Evolutionary conservation across 768 basidiomycete genomes (phyloP).

Genomic region (Suillus subluteus): DNA sequence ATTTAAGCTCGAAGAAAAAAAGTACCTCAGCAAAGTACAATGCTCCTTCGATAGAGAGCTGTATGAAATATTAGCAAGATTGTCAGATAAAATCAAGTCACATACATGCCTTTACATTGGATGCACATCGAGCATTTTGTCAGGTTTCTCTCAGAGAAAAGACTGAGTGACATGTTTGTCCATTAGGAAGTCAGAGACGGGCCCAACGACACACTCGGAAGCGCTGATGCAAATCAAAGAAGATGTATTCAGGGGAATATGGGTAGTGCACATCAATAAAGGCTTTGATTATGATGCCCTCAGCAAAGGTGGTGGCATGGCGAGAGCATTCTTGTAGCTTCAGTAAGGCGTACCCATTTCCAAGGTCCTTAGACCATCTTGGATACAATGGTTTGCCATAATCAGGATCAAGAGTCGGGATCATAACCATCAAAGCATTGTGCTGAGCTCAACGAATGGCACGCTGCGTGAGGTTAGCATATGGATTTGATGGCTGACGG

Average conservation of each 20-base stretch:
- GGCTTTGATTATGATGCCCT: neutral
- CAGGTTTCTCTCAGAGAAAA: slow-evolving; percentile 18
- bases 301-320: slow-evolving; percentile 4
- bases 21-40: neutral
- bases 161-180: slow-evolving; percentile 20
- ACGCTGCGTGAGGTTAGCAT: slow-evolving; percentile 28
- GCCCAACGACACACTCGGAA: slow-evolving; percentile 20
- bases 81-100: no score
- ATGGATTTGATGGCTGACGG: slow-evolving; percentile 29
- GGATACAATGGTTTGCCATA: slow-evolving; percentile 1
- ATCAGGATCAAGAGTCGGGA: slow-evolving; percentile 14
- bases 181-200: slow-evolving; percentile 24
- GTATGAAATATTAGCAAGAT: no score
- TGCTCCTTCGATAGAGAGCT: neutral
- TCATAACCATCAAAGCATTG: slow-evolving; percentile 18
- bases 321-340: neutral
- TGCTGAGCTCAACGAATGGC: slow-evolving; percentile 24
- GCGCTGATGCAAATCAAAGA: neutral
- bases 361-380: slow-evolving; percentile 17
- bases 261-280: slow-evolving; percentile 3
- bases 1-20: neutral
- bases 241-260: slow-evolving; percentile 1
- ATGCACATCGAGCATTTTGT: slow-evolving; percentile 8
- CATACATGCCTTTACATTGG: slow-evolving; percentile 18
- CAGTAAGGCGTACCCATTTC: neutral